These are phyloP conservation scores for Suillus occidentalis DNA, from an alignment of 768 basidiomycete genomes.

Conservation along the genomic window DNA sequence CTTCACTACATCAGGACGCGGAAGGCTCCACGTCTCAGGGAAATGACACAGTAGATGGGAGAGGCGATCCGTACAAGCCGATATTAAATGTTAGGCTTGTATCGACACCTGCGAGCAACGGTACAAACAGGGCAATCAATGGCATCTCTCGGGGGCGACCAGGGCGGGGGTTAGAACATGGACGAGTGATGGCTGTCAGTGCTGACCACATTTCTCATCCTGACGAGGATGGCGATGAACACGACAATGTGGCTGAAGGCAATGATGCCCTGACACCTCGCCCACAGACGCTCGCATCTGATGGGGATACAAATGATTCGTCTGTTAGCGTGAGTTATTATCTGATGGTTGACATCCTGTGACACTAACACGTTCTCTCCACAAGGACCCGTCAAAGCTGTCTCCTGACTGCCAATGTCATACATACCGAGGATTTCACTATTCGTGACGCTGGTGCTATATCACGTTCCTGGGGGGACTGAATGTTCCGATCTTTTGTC, in stretches of 20 bases:
- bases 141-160: conserved; percentile 24
- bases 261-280: conserved; percentile 10
- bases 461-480: conserved; percentile 36
- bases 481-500: conserved; percentile 14
- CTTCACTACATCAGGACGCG: conserved; percentile 21
- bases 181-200: conserved; percentile 5
- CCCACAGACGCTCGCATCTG: conserved; percentile 1
- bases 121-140: conserved; percentile 6
- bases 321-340: conserved; percentile 1
- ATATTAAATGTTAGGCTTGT: conserved; percentile 29
- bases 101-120: conserved; percentile 1
- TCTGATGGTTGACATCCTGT: conserved; percentile 7
- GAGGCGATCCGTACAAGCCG: conserved; percentile 6
- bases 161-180: conserved; percentile 16
- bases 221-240: conserved; percentile 5
- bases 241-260: neutral
- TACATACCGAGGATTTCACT: conserved; percentile 26
- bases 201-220: neutral
- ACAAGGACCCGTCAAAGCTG: conserved; percentile 13
- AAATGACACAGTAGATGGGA: neutral
- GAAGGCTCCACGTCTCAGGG: conserved; percentile 19
- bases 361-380: conserved; percentile 7
- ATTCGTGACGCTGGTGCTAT: conserved; percentile 34
- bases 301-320: conserved; percentile 1
- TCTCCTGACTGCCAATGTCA: conserved; percentile 14